Base-by-base conservation (phyloP, 2,329 filamentous ascomycete species). In the Apiospora phragmitis region DNA sequence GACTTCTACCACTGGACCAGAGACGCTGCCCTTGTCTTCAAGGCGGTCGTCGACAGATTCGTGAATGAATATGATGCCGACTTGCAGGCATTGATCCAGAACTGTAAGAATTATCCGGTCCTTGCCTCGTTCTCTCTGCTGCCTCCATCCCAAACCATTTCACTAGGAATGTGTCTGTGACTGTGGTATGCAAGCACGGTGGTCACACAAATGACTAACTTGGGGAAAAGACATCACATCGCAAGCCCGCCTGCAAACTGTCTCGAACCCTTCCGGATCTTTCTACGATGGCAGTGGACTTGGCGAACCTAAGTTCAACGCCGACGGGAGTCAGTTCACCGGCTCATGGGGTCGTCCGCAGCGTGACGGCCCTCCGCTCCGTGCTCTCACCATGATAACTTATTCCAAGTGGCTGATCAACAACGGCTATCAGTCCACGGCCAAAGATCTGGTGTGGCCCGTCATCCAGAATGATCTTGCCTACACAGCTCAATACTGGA, bases 1-100 rank as follows among this genome's bases (percentile, higher is more conserved):
- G 92, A 95, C 80, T 94, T 88, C 77, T 95, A 90, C 77, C 94
- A 92, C 0, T 95, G 93, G 93, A 94, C 91, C 1, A 85, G 93
- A 76, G 93, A 95, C 79, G 87, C 91, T 21, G 91, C 90, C 32
- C 84, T 95, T 41, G 89, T 90, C 2, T 89, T 92, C 82, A 94
- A 93, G 81, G 83, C 84, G 32, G 81, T 95, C 21, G 84, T 92
- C 11, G 93, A 95, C 75, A 85, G 88, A 26, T 92, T 94, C 77
- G 77, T 82, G 65, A 83, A 88, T 71, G 83, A 82, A 67, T 92
- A 91, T 59, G 87, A 92, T 74, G 80, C 83, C 1, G 80, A 81
- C 21, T 82, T 94, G 26, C 89, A 92, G 75, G 81, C 79, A 9
- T 80, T 86, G 45, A 91, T 95, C 66, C 85, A 93, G 74, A 86